Evolutionary conservation across 805 yeast species (phyloP), one percentile per base, ranked within the genome.

Genomic region (Saccharomycopsis fermentans): DNA sequence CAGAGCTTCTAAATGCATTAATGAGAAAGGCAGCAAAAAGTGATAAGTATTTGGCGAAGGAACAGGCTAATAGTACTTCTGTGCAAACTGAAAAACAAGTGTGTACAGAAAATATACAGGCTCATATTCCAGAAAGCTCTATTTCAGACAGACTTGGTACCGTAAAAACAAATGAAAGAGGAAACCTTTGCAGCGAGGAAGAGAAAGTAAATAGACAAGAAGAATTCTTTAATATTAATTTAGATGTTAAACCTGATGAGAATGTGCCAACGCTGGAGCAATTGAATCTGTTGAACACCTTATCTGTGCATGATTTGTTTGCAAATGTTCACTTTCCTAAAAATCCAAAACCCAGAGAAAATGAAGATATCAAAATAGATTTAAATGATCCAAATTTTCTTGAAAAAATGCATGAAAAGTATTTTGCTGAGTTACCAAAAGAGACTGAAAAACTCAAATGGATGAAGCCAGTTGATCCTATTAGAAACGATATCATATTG

Each of bases 391-490:
- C 95, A 1, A 77, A 84, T 11, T 91, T 91, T 68, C 79, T 83
- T 63, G 83, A 83, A 29, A 85, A 90, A 66, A 73, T 94, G 55
- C 94, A 90, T 66, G 86, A 83, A 27, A 87, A 87, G 67, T 92
- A 82, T 71, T 94, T 84, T 71, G 97, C 99, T 1, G 92, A 90
- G 63, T 74, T 94, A 55, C 96, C 97, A 1, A 82, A 76, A 54
- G 96, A 94, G 63, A 80, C 88, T 0, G 83, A 81, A 47, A 86
- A 88, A 65, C 70, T 94, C 58, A 87, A 90, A 60, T 94, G 99
- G 99, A 91, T 91, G 96, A 79, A 84, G 59, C 83, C 87, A 1
- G 80, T 84, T 0, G 74, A 79, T 27, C 76, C 79, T 1, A 62
- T 70, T 12, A 53, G 65, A 11, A 64, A 71, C 0, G 64, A 76